These are phyloP conservation scores for Cladosporium halotolerans DNA, from an alignment of 2,329 filamentous ascomycete genomes.

Conservation along the genomic window DNA sequence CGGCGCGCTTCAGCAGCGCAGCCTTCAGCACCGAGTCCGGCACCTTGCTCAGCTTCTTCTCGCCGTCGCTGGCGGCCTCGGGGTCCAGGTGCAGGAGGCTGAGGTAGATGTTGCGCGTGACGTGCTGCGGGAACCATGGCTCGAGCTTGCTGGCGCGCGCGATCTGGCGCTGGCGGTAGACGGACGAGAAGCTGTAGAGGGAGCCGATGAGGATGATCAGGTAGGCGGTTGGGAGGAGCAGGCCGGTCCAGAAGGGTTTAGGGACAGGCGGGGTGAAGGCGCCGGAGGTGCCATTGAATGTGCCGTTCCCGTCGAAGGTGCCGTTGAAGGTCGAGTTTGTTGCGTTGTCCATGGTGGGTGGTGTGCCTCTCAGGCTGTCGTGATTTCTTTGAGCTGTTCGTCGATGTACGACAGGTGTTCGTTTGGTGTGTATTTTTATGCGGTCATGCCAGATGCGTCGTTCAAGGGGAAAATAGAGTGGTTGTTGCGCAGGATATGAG, in stretches of 20 bases:
- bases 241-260: constrained; percentile 61
- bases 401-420: background rate
- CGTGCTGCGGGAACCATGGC: constrained; percentile 88
- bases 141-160: constrained; percentile 73
- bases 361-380: background rate
- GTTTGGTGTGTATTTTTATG: background rate
- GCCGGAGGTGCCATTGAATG: constrained; percentile 21
- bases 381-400: background rate
- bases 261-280: constrained; percentile 17
- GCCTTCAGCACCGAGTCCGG: constrained; percentile 84
- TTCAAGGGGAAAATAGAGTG: background rate
- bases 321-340: constrained; percentile 25
- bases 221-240: constrained; percentile 83
- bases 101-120: constrained; percentile 91
- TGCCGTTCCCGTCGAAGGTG: constrained; percentile 19
- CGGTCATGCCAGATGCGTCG: constrained; percentile 1
- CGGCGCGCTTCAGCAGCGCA: constrained; percentile 78
- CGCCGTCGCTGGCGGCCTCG: constrained; percentile 38
- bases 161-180: constrained; percentile 90
- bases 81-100: constrained; percentile 76
- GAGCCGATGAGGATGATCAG: constrained; percentile 80
- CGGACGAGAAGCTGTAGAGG: constrained; percentile 81
- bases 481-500: background rate
- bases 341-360: constrained; percentile 23
- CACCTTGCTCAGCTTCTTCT: constrained; percentile 59